phyloP scores from a whole-genome alignment of 495 filamentous ascomycete genomes.

The Podospora comata region DNA sequence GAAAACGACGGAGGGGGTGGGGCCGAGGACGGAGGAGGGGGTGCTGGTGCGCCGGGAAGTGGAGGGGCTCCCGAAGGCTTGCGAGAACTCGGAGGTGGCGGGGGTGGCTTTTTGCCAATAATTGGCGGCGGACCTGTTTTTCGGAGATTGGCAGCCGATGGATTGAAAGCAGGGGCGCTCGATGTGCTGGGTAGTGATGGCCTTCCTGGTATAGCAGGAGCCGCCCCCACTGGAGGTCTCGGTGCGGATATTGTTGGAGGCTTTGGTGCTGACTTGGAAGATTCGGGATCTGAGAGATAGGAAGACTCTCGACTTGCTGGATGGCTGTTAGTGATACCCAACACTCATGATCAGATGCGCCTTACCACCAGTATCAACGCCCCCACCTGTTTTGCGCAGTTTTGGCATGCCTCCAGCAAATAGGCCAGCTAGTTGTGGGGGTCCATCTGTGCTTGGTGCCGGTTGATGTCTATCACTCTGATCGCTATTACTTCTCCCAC shows the following conservation, averaged over 20 bases:
- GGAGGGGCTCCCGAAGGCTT: conserved; percentile 60
- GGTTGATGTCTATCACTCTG: conserved; percentile 46
- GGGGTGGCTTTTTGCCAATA: conserved; percentile 67
- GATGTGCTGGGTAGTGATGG: conserved; percentile 31
- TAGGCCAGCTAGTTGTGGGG: conserved; percentile 82
- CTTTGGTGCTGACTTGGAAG: conserved; percentile 52
- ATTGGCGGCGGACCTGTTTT: conserved; percentile 45
- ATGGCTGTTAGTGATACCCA: not conserved
- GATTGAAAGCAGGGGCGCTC: conserved; percentile 50
- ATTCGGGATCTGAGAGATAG: conserved; percentile 77
- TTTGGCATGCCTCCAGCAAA: conserved; percentile 97
- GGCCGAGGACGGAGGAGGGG: conserved; percentile 52
- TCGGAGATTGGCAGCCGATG: conserved; percentile 42
- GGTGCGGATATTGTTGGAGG: conserved; percentile 60
- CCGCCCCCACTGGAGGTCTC: conserved; percentile 55
- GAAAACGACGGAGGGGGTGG: conserved; percentile 48
- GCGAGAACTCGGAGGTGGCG: conserved; percentile 62
- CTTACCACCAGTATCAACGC: conserved; percentile 79
- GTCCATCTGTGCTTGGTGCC: conserved; percentile 46
- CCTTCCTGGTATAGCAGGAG: conserved; percentile 60
- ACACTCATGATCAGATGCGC: not conserved
- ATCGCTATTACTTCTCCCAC: conserved; percentile 82
- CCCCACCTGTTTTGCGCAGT: conserved; percentile 77
- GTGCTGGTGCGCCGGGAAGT: conserved; percentile 48
- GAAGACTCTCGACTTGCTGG: conserved; percentile 67